Evolutionary conservation across 352 stramenopile genomes (phyloP), one percentile per base, ranked within the genome.

Genomic region (Ophiocytium majus): DNA sequence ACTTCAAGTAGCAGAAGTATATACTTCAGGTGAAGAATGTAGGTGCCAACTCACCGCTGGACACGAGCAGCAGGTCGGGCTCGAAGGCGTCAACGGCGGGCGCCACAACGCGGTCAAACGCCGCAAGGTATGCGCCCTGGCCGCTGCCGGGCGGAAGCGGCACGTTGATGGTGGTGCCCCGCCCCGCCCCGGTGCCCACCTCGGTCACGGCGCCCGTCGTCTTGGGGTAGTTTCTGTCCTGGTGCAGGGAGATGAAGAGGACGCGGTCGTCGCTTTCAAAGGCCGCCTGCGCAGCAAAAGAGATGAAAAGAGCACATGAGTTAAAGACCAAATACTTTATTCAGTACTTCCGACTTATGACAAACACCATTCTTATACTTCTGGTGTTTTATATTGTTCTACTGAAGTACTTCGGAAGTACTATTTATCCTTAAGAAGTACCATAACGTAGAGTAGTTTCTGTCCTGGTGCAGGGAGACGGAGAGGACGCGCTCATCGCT

Each of bases 381-480:
- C n/a, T n/a, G n/a, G n/a, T n/a, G n/a, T n/a, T n/a, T n/a, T n/a
- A n/a, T n/a, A n/a, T n/a, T n/a, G n/a, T n/a, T n/a, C n/a, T n/a
- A n/a, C n/a, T n/a, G n/a, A n/a, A n/a, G n/a, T n/a, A n/a, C n/a
- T n/a, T n/a, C n/a, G n/a, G n/a, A n/a, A n/a, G n/a, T n/a, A n/a
- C n/a, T n/a, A n/a, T n/a, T n/a, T n/a, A n/a, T n/a, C n/a, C n/a
- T n/a, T n/a, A n/a, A n/a, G n/a, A n/a, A n/a, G n/a, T n/a, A n/a
- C n/a, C n/a, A n/a, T n/a, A n/a, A n/a, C n/a, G n/a, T 86, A 0
- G 93, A 92, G 79, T 95, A 96, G 89, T 95, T 95, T 82, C 93
- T 93, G 10, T 91, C 92, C 81, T 81, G 82, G 34, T 86, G 82
- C 0, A 86, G 31, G 33, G 74, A 85, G 10, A 86, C 74, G 37